Conservation (phyloP, 1,284 basidiomycete genomes). For the Vanrija sp. region DNA sequence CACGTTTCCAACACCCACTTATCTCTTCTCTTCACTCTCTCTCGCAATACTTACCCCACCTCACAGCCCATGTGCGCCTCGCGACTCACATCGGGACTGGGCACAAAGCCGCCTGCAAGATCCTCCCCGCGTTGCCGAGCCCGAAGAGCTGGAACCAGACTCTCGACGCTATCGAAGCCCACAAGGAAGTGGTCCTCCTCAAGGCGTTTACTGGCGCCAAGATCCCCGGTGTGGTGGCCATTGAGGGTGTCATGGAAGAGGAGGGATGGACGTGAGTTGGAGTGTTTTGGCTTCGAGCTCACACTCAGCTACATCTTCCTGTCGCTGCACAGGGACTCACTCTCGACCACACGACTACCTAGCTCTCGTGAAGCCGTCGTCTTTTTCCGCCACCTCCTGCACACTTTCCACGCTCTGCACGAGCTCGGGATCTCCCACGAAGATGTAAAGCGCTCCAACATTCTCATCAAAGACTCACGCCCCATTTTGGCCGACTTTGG, state of each 20-base stretch:
- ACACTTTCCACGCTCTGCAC: constrained; percentile 37
- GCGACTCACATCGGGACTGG: constrained; percentile 40
- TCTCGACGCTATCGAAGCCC: constrained; percentile 44
- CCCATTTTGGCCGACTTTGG: constrained; percentile 46
- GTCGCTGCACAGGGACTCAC: constrained; percentile 21
- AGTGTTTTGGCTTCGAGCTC: background rate
- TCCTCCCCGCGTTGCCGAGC: constrained; percentile 42
- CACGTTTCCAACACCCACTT: too few species aligned
- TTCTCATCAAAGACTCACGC: constrained; percentile 28
- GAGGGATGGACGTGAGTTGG: constrained; percentile 45
- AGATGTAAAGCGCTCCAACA: constrained; percentile 47
- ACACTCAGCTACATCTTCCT: constrained; percentile 39
- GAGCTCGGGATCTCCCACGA: constrained; percentile 42
- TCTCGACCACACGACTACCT: background rate
- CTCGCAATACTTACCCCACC: background rate
- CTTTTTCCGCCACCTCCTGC: constrained; percentile 40
- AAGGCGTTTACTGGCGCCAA: constrained; percentile 41
- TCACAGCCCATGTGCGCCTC: constrained; percentile 45
- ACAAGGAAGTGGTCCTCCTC: constrained; percentile 47
- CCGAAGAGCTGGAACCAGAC: constrained; percentile 22
- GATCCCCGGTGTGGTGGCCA: constrained; percentile 36
- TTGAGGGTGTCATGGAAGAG: constrained; percentile 44
- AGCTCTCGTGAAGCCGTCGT: constrained; percentile 12
- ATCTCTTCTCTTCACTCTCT: background rate
- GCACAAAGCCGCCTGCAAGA: constrained; percentile 46